A percentile compares a stretch with the other conserved stretches of the same genome.
These are phyloP conservation scores for Didymella pinodella DNA, from an alignment of 2,329 filamentous ascomycete species.

Conservation along the genomic window DNA sequence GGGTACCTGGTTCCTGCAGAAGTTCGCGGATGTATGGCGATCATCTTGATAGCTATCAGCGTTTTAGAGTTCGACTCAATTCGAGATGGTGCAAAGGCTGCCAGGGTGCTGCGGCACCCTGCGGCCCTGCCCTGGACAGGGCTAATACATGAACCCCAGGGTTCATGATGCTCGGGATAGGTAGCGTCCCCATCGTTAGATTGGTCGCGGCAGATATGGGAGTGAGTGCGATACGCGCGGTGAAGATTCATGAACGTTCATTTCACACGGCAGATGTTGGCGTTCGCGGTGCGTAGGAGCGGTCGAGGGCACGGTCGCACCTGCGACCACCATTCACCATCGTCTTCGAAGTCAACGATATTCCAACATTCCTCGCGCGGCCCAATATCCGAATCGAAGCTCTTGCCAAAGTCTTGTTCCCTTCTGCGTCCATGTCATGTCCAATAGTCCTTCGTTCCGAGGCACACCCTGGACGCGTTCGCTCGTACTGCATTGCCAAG, in stretches of 20 bases:
- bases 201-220: background rate
- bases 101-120: background rate
- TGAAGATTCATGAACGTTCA: background rate
- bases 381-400: constrained; percentile 18
- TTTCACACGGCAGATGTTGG: background rate
- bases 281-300: constrained; percentile 1
- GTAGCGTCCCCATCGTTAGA: background rate
- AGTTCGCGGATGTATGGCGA: constrained; percentile 22
- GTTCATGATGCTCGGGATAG: background rate
- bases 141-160: background rate
- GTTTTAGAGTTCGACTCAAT: constrained; percentile 10
- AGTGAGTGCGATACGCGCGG: background rate
- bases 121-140: background rate
- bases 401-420: constrained; percentile 14
- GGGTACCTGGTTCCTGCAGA: constrained; percentile 30
- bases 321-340: background rate
- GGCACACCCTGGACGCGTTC: constrained; percentile 23
- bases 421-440: background rate
- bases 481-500: constrained; percentile 27
- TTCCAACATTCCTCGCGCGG: background rate
- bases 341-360: background rate
- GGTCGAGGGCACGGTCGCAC: background rate
- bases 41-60: constrained; percentile 10
- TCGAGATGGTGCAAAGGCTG: constrained; percentile 1
- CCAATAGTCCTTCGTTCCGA: constrained; percentile 1